Evolutionary conservation across 78 protist genomes (phyloP), one percentile per base, ranked within the genome.

Genomic region (Cavenderia fasciculata): DNA sequence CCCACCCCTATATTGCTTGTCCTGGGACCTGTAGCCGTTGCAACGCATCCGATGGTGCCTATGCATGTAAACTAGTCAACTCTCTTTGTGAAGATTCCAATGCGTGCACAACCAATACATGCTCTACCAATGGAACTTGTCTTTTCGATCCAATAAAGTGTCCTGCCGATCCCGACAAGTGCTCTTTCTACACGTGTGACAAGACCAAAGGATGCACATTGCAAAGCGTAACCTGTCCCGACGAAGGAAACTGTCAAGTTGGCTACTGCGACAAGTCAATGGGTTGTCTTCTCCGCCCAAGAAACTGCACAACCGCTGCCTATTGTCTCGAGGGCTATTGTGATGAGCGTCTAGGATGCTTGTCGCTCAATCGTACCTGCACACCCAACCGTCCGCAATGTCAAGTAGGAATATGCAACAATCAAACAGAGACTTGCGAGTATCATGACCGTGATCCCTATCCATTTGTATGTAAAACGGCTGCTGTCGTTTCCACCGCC

Each of bases 191-290:
- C 62, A 23, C 47, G 1, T 79, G 88, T 44, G 76, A 79, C 54
- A 10, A 21, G 5, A 59, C n/a, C 47, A 66, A 33, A 14, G 88
- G 88, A 18, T 79, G 88, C 29, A 2, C 21, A 2, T 18, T 27
- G 0, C 43, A 29, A 6, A 36, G 23, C 1, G 36, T 44, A 2
- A 61, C 62, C 14, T 77, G 87, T 49, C 74, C 87, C 43, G 72
- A 51, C 7, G 25, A 47, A 65, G 88, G 88, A 21, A 47, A 51
- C 18, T 79, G 88, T 66, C n/a, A 16, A 41, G 66, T 66, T 16
- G 87, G 87, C 12, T 44, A 46, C 18, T 77, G 87, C 36, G n/a
- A n/a, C 1, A 19, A 34, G 2, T 61, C 49, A 19, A 38, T 43
- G 16, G 88, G 88, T 19, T 82, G 90, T 29, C 16, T 16, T 29